Percentiles rank a stretch among this genome's conserved stretches.
Evolutionary conservation across 2,329 filamentous ascomycete genomes (phyloP).

Genomic region (Sporothrix curviconia): DNA sequence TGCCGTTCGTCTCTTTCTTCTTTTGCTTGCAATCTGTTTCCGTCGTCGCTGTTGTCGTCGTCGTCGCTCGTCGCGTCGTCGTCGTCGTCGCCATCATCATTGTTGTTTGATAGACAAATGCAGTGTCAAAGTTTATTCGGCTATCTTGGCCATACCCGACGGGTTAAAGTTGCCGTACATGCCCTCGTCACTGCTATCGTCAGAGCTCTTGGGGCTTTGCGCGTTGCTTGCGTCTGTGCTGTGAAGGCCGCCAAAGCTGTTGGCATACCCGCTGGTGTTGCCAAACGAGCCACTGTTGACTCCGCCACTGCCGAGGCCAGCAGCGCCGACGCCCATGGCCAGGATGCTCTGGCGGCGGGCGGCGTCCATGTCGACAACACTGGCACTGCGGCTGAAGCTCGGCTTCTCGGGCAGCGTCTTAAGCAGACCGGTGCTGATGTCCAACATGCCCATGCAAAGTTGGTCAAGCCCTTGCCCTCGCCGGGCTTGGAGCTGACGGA

Average conservation of each 20-base stretch:
- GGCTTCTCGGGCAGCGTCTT: slow-evolving; percentile 68
- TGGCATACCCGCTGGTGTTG: slow-evolving; percentile 17
- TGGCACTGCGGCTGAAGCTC: slow-evolving; percentile 51
- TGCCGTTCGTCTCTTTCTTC: not conserved
- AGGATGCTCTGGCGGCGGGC: slow-evolving; percentile 20
- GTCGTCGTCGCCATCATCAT: not conserved
- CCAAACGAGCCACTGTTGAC: slow-evolving; percentile 14
- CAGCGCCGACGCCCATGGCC: slow-evolving; percentile 14
- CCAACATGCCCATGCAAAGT: slow-evolving; percentile 71
- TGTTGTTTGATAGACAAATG: not conserved
- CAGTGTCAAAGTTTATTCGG: slow-evolving; percentile 1
- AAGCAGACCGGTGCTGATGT: slow-evolving; percentile 62
- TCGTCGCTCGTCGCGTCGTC: not conserved
- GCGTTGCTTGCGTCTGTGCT: slow-evolving; percentile 44
- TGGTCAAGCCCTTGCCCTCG: slow-evolving; percentile 50
- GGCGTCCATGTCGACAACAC: slow-evolving; percentile 41
- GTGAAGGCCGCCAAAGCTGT: slow-evolving; percentile 37
- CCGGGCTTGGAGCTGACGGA: slow-evolving; percentile 72
- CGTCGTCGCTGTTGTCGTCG: not conserved
- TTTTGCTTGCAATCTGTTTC: not conserved
- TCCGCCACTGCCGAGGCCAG: slow-evolving; percentile 26
- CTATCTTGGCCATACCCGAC: slow-evolving; percentile 26
- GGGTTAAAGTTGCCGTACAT: slow-evolving; percentile 41
- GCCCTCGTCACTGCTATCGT: slow-evolving; percentile 48
- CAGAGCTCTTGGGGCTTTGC: slow-evolving; percentile 45